Conservation (phyloP, 2,329 filamentous ascomycete genomes). For the Trichoderma lentiforme region DNA sequence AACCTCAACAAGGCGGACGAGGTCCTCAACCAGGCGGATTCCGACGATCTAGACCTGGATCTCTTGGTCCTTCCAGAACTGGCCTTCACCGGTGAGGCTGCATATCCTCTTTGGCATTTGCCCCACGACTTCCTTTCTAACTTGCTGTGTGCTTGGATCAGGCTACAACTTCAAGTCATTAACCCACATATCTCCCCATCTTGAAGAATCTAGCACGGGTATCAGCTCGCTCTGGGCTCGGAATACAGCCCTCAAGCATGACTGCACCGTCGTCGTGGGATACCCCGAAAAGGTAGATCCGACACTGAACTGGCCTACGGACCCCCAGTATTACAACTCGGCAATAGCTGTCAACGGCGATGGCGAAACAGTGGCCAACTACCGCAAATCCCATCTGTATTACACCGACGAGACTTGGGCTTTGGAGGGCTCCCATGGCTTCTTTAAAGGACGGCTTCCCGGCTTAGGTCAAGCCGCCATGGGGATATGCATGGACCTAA, state of each 20-base stretch:
- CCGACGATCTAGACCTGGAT: conserved; percentile 63
- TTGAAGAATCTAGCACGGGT: conserved; percentile 64
- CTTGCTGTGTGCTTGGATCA: conserved; percentile 25
- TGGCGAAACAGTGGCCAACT: conserved; percentile 59
- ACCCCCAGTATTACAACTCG: conserved; percentile 54
- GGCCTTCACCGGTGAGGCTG: conserved; percentile 63
- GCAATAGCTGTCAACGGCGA: conserved; percentile 53
- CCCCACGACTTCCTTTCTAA: background rate
- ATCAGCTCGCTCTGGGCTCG: conserved; percentile 70
- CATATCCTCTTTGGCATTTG: background rate
- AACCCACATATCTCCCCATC: conserved; percentile 62
- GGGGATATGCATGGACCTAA: conserved; percentile 64
- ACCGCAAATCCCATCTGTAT: conserved; percentile 59
- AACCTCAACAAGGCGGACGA: conserved; percentile 67
- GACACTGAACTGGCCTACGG: conserved; percentile 46
- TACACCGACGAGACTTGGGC: conserved; percentile 62
- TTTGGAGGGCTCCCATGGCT: conserved; percentile 50
- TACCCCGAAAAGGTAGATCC: conserved; percentile 69
- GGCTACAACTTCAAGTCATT: conserved; percentile 77
- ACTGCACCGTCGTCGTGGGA: conserved; percentile 66
- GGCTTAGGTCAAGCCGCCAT: conserved; percentile 52
- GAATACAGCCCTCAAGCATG: conserved; percentile 60
- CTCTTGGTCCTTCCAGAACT: conserved; percentile 73
- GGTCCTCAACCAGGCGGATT: conserved; percentile 53
- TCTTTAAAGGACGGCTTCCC: conserved; percentile 44